A percentile compares a stretch with the other conserved stretches of the same genome.
Conservation (phyloP, 2,329 filamentous ascomycete genomes). For the Fusarium poae region DNA sequence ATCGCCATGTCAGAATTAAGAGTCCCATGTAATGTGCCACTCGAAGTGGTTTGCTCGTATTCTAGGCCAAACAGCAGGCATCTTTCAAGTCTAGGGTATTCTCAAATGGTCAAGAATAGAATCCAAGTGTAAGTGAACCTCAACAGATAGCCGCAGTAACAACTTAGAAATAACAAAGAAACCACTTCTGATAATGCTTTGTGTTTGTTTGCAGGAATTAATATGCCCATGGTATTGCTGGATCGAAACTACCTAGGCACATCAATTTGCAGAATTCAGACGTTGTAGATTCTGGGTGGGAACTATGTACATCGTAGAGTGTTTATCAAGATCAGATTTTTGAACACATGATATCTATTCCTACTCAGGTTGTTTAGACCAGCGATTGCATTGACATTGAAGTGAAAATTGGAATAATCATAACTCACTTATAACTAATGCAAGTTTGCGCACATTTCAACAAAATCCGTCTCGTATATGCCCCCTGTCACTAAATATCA, state of each 20-base stretch:
- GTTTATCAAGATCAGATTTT: background rate
- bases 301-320: no score
- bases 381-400: background rate
- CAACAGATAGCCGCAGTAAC: background rate
- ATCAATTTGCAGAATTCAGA: no score
- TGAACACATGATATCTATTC: background rate
- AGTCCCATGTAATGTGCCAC: background rate
- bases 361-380: background rate
- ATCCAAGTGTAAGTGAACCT: background rate
- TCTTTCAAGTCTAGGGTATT: background rate
- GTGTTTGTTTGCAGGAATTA: background rate
- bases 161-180: background rate
- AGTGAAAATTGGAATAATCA: background rate
- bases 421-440: background rate
- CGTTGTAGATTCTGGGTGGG: no score
- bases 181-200: background rate
- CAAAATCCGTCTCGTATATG: background rate
- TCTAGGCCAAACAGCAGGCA: background rate
- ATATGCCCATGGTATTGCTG: background rate
- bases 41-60: background rate
- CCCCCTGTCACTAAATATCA: conserved; percentile 4
- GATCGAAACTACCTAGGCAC: no score
- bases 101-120: background rate
- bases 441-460: background rate
- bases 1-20: background rate